Base-by-base conservation (phyloP, 495 filamentous ascomycete species). In the Aspergillus baeticus region DNA sequence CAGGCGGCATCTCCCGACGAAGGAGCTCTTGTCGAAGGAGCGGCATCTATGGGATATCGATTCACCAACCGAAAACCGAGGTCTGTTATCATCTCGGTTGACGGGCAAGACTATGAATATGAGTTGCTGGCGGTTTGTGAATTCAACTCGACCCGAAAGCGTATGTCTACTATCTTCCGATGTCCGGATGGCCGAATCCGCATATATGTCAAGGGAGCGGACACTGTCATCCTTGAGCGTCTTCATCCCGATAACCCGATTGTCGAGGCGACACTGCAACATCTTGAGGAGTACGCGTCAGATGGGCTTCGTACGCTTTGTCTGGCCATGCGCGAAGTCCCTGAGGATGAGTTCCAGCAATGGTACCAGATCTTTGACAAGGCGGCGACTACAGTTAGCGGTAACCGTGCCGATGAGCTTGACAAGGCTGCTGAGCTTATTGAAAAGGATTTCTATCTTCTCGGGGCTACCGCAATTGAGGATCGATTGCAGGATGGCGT, bases 1-100 rank as follows among this genome's bases (percentile, higher is more conserved):
- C 95, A 99, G 73, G 93, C 95, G 26, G 93, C 95, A 11, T 98
- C 95, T 29, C 95, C 95, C 6, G 95, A 99, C 62, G 95, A 99
- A 73, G 95, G 92, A 45, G 95, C 95, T 13, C 76, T 99, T 41
- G 95, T 99, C 15, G 90, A 98, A 62, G 95, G 95, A 46, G 95
- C 95, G 15, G 85, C 91, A 6, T 66, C 75, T 39, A 72, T 99
- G 33, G 95, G 93, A 10, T 97, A 96, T 74, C 82, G 80, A 39
- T 99, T 99, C 68, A 85, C 87, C 41, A 91, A 94, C 53, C 85
- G 95, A 50, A 96, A 89, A 69, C 95, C 95, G 33, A 82, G 88
- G 48, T 81, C 89, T 5, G 94, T 98, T 29, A 85, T 88, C 37
- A 90, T 97, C 60, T 78, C 84, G 21, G 85, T 88, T 34, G 81